Conservation (phyloP, 1,284 basidiomycete genomes). For the Pisolithus thermaeus region DNA sequence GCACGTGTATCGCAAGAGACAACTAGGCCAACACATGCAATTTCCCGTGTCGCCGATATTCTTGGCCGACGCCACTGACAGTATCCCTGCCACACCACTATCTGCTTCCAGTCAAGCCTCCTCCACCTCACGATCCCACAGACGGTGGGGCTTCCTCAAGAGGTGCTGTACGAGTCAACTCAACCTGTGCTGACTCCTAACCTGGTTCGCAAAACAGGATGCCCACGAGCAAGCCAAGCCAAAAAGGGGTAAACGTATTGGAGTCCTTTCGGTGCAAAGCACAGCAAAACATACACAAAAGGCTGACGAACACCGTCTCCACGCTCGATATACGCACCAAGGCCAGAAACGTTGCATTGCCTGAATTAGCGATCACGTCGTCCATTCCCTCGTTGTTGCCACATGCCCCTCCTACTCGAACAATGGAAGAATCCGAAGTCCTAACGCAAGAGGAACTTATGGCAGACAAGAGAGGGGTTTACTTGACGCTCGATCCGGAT, state of each 20-base stretch:
- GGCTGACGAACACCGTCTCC: conserved; percentile 19
- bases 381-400: not conserved
- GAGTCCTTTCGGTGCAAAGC: conserved; percentile 10
- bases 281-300: conserved; percentile 18
- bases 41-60: conserved; percentile 8
- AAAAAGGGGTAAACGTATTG: conserved; percentile 6
- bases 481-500: conserved; percentile 24
- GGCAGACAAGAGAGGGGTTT: conserved; percentile 18
- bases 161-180: conserved; percentile 4
- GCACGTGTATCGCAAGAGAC: conserved; percentile 20
- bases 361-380: not conserved
- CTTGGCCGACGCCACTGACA: conserved; percentile 6
- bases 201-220: not conserved
- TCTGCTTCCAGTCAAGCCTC: conserved; percentile 6
- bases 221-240: conserved; percentile 3
- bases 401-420: not conserved
- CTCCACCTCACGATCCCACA: conserved; percentile 3
- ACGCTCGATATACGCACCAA: conserved; percentile 18
- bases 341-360: not conserved
- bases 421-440: not conserved
- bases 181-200: not conserved
- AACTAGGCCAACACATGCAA: conserved; percentile 1
- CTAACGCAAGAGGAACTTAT: conserved; percentile 5
- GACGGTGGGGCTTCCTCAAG: conserved; percentile 15
- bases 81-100: not conserved